These are phyloP conservation scores for Ajuga chamaepitys DNA, from an alignment of 257 asterid species.

Conservation along the genomic window DNA sequence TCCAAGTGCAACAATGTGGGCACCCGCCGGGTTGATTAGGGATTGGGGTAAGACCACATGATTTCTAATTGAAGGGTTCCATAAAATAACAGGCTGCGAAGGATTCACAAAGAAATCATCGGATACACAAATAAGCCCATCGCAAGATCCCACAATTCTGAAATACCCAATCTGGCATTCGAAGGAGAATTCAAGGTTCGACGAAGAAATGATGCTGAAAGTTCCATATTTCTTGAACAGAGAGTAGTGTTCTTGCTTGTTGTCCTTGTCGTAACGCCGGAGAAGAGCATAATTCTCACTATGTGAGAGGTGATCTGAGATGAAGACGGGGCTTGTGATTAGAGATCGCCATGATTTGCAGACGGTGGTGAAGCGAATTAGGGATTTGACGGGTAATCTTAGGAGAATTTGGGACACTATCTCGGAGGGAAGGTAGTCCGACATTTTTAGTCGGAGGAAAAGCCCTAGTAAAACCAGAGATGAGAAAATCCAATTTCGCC, in stretches of 20 bases:
- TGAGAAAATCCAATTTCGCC: no score
- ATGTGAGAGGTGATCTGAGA: conserved; percentile 26
- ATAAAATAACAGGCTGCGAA: conserved; percentile 18
- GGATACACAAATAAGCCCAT: conserved; percentile 48
- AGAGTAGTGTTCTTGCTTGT: conserved; percentile 27
- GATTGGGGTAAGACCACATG: conserved; percentile 27
- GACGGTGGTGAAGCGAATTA: conserved; percentile 34
- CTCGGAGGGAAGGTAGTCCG: conserved; percentile 42
- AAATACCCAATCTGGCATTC: conserved; percentile 32
- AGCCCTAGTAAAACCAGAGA: no score
- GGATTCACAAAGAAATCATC: conserved; percentile 32
- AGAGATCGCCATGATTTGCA: conserved; percentile 47
- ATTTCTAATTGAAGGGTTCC: conserved; percentile 52
- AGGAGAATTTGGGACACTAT: conserved; percentile 34
- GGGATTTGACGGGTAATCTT: conserved; percentile 38
- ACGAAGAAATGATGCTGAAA: conserved; percentile 14
- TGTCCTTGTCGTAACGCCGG: conserved; percentile 26
- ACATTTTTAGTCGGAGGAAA: no score
- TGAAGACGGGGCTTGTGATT: conserved; percentile 37
- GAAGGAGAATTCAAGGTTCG: conserved; percentile 31
- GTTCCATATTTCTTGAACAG: conserved; percentile 5
- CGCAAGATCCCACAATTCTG: conserved; percentile 51
- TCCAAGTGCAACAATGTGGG: conserved; percentile 34
- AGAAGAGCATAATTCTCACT: conserved; percentile 18
- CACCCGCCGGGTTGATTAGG: conserved; percentile 11